Conservation (phyloP, 371 early-diverging fungal genomes). For the Smittium culicis region DNA sequence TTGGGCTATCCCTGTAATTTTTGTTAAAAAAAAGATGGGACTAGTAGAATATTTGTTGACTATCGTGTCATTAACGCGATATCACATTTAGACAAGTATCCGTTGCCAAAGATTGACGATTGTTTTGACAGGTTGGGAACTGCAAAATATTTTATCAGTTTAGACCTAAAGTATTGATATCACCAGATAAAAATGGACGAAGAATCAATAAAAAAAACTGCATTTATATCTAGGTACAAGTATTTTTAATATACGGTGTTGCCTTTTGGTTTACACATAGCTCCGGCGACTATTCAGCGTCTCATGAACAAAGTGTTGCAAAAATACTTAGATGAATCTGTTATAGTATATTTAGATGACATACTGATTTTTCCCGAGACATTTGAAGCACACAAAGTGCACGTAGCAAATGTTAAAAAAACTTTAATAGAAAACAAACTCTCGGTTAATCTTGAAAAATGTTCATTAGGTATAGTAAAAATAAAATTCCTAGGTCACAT, state of each 20-base stretch:
- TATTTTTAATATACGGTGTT: slow-evolving; percentile 34
- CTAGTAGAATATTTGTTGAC: slow-evolving; percentile 25
- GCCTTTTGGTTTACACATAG: slow-evolving; percentile 37
- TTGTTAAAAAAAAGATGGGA: slow-evolving; percentile 34
- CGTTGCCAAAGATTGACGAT: slow-evolving; percentile 34
- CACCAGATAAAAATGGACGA: slow-evolving; percentile 24
- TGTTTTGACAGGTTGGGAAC: slow-evolving; percentile 24
- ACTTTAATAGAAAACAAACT: slow-evolving; percentile 26
- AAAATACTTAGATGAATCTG: slow-evolving; percentile 26
- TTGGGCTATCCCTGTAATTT: slow-evolving; percentile 28
- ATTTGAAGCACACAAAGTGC: slow-evolving; percentile 31
- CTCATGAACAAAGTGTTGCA: slow-evolving; percentile 30
- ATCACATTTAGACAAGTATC: slow-evolving; percentile 21
- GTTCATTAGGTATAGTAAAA: slow-evolving; percentile 26
- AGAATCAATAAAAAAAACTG: slow-evolving; percentile 32
- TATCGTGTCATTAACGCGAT: slow-evolving; percentile 23
- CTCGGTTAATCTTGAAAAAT: slow-evolving; percentile 36
- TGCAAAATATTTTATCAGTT: slow-evolving; percentile 15
- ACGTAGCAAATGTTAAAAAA: slow-evolving; percentile 27
- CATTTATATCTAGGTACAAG: slow-evolving; percentile 33
- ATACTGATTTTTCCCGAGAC: slow-evolving; percentile 38
- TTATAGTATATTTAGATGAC: slow-evolving; percentile 40
- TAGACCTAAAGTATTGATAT: slow-evolving; percentile 29
- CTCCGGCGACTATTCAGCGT: slow-evolving; percentile 33
- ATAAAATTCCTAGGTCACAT: slow-evolving; percentile 34